Conservation (phyloP, 163 green algal species). For the Chlorella variabilis region DNA sequence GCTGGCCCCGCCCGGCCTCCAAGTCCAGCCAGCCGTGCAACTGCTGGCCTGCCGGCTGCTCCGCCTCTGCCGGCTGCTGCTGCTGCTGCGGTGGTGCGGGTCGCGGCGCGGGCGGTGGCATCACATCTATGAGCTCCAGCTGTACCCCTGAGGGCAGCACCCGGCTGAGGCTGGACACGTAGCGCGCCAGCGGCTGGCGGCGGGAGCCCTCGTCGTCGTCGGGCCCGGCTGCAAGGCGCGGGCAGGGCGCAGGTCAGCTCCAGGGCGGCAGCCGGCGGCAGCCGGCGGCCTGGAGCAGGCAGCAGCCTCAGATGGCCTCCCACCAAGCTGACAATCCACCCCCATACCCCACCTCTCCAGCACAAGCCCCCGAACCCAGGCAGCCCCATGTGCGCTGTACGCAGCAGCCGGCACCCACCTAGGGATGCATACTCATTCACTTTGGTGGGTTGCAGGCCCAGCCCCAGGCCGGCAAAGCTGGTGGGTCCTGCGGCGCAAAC, state of each 20-base stretch:
- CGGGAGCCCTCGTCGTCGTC: constrained; percentile 8
- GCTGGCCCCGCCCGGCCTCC: not conserved
- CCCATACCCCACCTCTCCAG: too few relatives aligned
- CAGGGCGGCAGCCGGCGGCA: not conserved
- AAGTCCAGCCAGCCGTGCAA: not conserved
- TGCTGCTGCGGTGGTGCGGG: not conserved
- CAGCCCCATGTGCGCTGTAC: too few relatives aligned
- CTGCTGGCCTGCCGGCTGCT: too few relatives aligned
- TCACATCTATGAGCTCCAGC: constrained; percentile 1
- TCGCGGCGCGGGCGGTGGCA: not conserved
- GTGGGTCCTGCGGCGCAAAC: constrained; percentile 11
- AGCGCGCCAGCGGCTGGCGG: constrained; percentile 5
- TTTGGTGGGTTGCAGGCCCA: not conserved
- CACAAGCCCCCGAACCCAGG: too few relatives aligned
- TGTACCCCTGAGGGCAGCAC: constrained; percentile 12
- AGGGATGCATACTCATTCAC: constrained; percentile 28
- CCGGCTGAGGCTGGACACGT: constrained; percentile 9
- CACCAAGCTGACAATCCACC: too few relatives aligned
- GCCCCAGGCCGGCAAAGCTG: constrained; percentile 22
- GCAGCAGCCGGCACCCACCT: constrained; percentile 16
- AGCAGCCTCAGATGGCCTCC: too few relatives aligned
- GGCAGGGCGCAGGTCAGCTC: not conserved
- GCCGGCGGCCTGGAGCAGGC: too few relatives aligned
- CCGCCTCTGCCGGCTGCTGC: constrained; percentile 6
- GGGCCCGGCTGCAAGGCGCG: not conserved